These are phyloP conservation scores for Phaeoacremonium minimum DNA, from an alignment of 2,329 filamentous ascomycete genomes.

Conservation along the genomic window DNA sequence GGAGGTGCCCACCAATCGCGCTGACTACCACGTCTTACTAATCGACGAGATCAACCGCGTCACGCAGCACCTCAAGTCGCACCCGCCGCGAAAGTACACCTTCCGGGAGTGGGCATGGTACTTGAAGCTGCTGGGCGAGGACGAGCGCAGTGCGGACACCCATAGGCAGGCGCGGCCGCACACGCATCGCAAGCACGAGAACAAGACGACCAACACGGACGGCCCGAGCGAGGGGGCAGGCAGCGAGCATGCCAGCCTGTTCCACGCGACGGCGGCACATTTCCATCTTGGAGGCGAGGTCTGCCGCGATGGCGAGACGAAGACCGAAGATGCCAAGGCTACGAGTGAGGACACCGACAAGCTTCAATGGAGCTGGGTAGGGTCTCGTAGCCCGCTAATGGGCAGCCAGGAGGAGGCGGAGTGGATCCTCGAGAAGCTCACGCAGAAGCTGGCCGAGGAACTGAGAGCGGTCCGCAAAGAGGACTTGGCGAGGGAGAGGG, in stretches of 20 bases:
- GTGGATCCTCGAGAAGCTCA: slow-evolving; percentile 67
- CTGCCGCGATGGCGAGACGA: slow-evolving; percentile 7
- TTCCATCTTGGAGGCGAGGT: slow-evolving; percentile 6
- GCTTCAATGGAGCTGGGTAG: slow-evolving; percentile 68
- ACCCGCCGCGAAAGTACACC: slow-evolving; percentile 60
- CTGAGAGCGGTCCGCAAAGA: slow-evolving; percentile 24
- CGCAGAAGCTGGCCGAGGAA: slow-evolving; percentile 49
- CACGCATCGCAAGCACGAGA: slow-evolving; percentile 2
- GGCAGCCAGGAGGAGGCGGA: slow-evolving; percentile 63
- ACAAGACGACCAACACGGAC: slow-evolving; percentile 1
- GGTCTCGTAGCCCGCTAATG: slow-evolving; percentile 65
- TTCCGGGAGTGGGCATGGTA: slow-evolving; percentile 89
- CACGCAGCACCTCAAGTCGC: slow-evolving; percentile 55
- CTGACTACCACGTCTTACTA: slow-evolving; percentile 60
- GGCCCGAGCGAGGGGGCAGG: slow-evolving; percentile 3
- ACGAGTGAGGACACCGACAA: slow-evolving; percentile 15
- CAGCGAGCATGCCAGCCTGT: slow-evolving; percentile 5
- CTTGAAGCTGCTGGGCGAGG: slow-evolving; percentile 69
- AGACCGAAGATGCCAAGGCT: slow-evolving; percentile 12
- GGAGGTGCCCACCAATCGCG: slow-evolving; percentile 33
- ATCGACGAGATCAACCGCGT: slow-evolving; percentile 67
- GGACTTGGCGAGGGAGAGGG: slow-evolving; percentile 25
- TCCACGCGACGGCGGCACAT: slow-evolving; percentile 1
- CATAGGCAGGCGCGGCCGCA: slow-evolving; percentile 35
- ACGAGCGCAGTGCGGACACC: slow-evolving; percentile 45